phyloP scores from a whole-genome alignment of 2,329 filamentous ascomycete genomes.

The Arthrinium puccinioides region DNA sequence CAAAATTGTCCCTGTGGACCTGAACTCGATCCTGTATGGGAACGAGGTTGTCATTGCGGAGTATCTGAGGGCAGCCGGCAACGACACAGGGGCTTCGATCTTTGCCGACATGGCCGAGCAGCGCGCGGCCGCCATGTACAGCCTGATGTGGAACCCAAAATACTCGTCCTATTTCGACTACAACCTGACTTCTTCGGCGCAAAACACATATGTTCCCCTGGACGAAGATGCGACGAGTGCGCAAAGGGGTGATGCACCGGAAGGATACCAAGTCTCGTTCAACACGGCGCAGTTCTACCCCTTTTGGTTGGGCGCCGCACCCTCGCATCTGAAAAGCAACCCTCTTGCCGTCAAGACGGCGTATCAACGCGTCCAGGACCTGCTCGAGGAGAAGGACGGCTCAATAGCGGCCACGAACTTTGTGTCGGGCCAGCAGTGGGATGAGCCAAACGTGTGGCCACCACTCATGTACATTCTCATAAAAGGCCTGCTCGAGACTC shows the following conservation, averaged over 20 bases:
- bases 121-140: constrained; percentile 55
- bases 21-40: constrained; percentile 62
- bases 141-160: constrained; percentile 57
- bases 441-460: constrained; percentile 65
- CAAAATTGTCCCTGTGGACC: constrained; percentile 54
- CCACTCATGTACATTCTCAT: constrained; percentile 60
- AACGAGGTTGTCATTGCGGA: constrained; percentile 53
- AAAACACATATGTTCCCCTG: constrained; percentile 45
- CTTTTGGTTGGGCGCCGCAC: constrained; percentile 62
- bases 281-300: constrained; percentile 56
- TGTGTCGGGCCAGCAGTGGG: constrained; percentile 59
- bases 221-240: constrained; percentile 37
- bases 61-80: constrained; percentile 45
- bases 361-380: constrained; percentile 44
- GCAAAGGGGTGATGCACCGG: constrained; percentile 38
- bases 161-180: constrained; percentile 62
- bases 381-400: constrained; percentile 45
- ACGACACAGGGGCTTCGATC: constrained; percentile 37
- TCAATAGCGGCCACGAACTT: constrained; percentile 58
- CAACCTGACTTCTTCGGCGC: constrained; percentile 52
- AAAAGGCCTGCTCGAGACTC: constrained; percentile 52
- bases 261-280: constrained; percentile 50
- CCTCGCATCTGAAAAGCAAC: constrained; percentile 47
- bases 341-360: constrained; percentile 48
- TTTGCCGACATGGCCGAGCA: constrained; percentile 43